Evolutionary conservation across 371 early-diverging fungal genomes (phyloP), one percentile per base, ranked within the genome.

Genomic region (Circinella umbellata): DNA sequence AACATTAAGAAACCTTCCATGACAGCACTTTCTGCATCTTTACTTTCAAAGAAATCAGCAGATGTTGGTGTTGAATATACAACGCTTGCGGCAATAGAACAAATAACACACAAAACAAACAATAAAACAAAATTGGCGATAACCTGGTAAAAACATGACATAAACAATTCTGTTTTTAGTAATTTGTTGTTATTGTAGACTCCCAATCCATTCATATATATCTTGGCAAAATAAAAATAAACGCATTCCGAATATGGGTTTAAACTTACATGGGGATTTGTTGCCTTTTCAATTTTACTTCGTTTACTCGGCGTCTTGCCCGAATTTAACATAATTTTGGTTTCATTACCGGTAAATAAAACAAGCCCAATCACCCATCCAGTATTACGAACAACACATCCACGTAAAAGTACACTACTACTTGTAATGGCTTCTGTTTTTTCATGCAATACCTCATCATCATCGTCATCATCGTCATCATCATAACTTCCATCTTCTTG

Each of bases 281-380:
- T 90, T 70, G 94, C 94, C 65, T 92, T 90, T 76, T 99, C 99
- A 74, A 99, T 95, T 53, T 91, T 89, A 77, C 96, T 95, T 48
- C 95, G 92, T 82, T 99, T 99, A 67, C 93, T 93, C 6, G 97
- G 97, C 0, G 97, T 97, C 65, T 89, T 91, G 18, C 96, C 98
- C 4, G 96, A 85, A 74, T 96, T 96, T 66, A 94, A 82, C 86
- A 92, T 93, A 61, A 95, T 92, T 75, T 97, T 97, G 17, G 98
- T 95, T 36, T 96, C 93, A 67, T 85, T 80, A 37, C 98, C 99
- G 1, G 97, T 96, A 69, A 91, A 94, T 18, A 95, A 75, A 0
- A 91, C 95, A 36, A 96, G 74, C 0, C 94, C 95, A 59, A 94
- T 90, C 18, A 91, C 88, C 89, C 93, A 94, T n/a, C 87, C 85